Base-by-base conservation (phyloP, 164 flowering plant species). In the Platanus orientalis region DNA sequence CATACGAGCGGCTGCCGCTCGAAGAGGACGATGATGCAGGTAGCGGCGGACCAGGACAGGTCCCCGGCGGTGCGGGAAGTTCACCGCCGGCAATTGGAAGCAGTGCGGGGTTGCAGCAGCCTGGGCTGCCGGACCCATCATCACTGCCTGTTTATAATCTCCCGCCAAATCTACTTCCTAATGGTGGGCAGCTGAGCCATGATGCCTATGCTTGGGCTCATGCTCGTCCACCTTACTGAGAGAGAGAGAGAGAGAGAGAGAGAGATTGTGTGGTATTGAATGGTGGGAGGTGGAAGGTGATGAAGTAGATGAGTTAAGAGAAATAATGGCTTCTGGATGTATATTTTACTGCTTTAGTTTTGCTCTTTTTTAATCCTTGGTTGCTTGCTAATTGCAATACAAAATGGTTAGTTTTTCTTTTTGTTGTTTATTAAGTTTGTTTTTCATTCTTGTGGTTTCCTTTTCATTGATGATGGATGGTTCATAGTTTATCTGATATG, bases 1-100 rank as follows among this genome's bases (percentile, higher is more conserved):
- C 85, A 2, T 89, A 83, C 28, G 92, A 87, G 68, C 72, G 87
- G 60, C 62, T 89, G 61, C 92, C 92, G 1, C 54, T 87, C 0
- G 92, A 89, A 11, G 92, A 88, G 0, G 83, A 71, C 0, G 72
- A 57, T 6, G 73, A 75, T n/a, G 74, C 66, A 11, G 77, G 73
- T 3, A 49, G 63, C 20, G 71, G 54, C 5, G 63, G 63, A 2
- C 58, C 47, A 19, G 61, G 61, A 12, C 63, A 57, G 34, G 27
- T 42, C 12, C 64, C 44, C 12, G 51, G 61, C 4, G 57, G 57
- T 13, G 49, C 30, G 11, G 74, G 66, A 10, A 51, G 57, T 20
- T 66, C 62, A 19, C 64, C 70, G 0, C 74, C 67, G 4, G 61
- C 49, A 39, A 58, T 66, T 61, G 58, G 63, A 9, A 57, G 64